Base-by-base conservation (phyloP, 2,329 filamentous ascomycete genomes). In the Cladophialophora bantiana region DNA sequence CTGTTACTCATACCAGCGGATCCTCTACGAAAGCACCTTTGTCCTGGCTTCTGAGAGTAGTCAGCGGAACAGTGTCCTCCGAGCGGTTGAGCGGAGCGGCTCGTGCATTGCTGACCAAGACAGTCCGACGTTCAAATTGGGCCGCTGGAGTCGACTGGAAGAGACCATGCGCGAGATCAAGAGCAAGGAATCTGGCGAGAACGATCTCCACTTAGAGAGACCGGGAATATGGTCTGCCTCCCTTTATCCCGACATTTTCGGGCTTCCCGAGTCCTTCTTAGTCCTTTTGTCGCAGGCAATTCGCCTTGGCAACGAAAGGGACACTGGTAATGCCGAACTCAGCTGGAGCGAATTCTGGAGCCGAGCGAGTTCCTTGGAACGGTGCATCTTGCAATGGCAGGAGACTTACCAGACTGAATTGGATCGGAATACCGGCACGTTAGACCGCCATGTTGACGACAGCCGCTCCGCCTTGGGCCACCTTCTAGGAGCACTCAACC, bases 1-100 rank as follows among this genome's bases (percentile, higher is more conserved):
- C 64, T 82, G 81, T 72, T 84, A 84, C 65, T 80, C 78, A 0
- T 82, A 80, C 58, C 74, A 82, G 5, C 78, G 82, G 0, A 77
- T 84, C 0, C 78, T 83, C 18, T 75, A 80, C n/a, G 82, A 84
- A 69, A 83, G 81, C 42, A 76, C 74, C 0, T 77, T 75, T n/a
- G n/a, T 65, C 15, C 71, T 76, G 1, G 69, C 72, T 31, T 35
- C 59, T 18, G 10, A 56, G 2, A 61, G 34, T 3, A 42, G 12
- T 9, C 61, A 59, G 34, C 59, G 50, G 7, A 13, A 31, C n/a
- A 42, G 38, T 26, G 38, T 69, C 34, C 20, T 50, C 3, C 52
- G 62, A 31, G 59, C 67, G 7, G 63, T 68, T 13, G 54, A 64
- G 31, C 48, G n/a, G n/a, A 66, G 64, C 34, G 52, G 58, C 10